A percentile compares a stretch with the other conserved stretches of the same genome.
phyloP scores from a whole-genome alignment of 2,329 filamentous ascomycete species.

The Fusarium fujikuroi region DNA sequence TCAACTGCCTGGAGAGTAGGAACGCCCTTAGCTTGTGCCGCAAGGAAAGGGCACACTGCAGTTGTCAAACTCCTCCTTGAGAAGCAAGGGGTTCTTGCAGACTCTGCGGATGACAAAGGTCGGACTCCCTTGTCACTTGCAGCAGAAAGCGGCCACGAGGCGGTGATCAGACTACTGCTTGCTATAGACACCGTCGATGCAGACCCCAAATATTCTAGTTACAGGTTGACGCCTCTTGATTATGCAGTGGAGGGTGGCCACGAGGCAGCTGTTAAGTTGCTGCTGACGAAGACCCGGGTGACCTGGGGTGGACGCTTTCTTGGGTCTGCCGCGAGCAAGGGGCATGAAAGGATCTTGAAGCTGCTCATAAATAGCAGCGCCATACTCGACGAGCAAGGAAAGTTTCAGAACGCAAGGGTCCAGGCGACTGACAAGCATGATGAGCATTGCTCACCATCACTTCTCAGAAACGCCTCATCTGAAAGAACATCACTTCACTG shows the following conservation, averaged over 20 bases:
- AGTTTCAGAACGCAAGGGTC: accelerated
- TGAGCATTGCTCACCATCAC: not conserved
- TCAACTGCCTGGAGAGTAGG: accelerated
- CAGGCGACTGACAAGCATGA: not conserved
- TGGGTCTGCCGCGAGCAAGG: not conserved
- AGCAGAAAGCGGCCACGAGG: not conserved
- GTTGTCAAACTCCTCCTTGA: not conserved
- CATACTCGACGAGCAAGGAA: accelerated
- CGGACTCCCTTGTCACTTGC: accelerated
- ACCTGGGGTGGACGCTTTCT: accelerated
- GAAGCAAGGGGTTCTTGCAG: accelerated
- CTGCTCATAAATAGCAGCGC: not conserved
- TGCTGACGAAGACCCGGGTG: accelerated
- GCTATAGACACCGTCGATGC: not conserved
- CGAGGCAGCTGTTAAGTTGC: accelerated
- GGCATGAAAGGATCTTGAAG: accelerated
- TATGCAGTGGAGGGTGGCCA: not conserved
- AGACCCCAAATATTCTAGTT: accelerated
- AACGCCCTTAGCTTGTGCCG: not conserved
- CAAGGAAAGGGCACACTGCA: accelerated
- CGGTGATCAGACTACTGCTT: accelerated
- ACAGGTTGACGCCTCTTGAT: accelerated
- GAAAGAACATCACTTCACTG: not conserved
- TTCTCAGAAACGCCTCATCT: accelerated
- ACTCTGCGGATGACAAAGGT: accelerated